Evolutionary conservation across 108 stramenopile genomes (phyloP), one percentile per base, ranked within the genome.

Genomic region (Epithemia pelagica): DNA sequence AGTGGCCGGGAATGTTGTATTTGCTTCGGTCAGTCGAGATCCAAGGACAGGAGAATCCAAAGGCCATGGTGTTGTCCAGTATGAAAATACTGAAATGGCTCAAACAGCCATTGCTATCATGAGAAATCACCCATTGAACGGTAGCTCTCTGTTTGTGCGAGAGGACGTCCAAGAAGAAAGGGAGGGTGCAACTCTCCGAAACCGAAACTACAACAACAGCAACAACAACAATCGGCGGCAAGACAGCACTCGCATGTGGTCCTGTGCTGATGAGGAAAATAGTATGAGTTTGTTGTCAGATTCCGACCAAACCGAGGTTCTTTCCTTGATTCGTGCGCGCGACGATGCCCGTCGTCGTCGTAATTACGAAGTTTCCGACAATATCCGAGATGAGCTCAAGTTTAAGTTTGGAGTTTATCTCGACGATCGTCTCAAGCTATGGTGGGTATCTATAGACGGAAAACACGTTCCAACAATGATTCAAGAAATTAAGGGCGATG

Each of bases 11-110:
- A 75, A 86, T 19, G 91, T 92, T 62, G 87, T 87, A 2, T 90
- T 85, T 74, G 87, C 91, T n/a, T 86, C 86, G 22, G 75, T 93
- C 23, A 84, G 82, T 62, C 67, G 80, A 37, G 87, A 93, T 65
- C 53, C 37, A 1, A 66, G 30, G 18, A 89, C 84, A 18, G 87
- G 91, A 21, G 65, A 74, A 64, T 80, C 85, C 18, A 89, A 89
- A 73, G 83, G 82, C 21, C 81, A 79, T 65, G 91, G 91, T 15
- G 82, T 92, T 54, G 91, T 92, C 2, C 88, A 92, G 57, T 93
- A 77, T 62, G 85, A 90, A 67, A 89, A 84, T 0, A 74, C 83
- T 0, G 79, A 82, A 21, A 75, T 76, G 78, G 91, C 91, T 15
- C 62, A 73, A 46, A 70, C 59, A 30, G 91, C 91, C 1, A 93